Conservation (phyloP, 2,329 filamentous ascomycete species). For the Fusarium caatingaense region DNA sequence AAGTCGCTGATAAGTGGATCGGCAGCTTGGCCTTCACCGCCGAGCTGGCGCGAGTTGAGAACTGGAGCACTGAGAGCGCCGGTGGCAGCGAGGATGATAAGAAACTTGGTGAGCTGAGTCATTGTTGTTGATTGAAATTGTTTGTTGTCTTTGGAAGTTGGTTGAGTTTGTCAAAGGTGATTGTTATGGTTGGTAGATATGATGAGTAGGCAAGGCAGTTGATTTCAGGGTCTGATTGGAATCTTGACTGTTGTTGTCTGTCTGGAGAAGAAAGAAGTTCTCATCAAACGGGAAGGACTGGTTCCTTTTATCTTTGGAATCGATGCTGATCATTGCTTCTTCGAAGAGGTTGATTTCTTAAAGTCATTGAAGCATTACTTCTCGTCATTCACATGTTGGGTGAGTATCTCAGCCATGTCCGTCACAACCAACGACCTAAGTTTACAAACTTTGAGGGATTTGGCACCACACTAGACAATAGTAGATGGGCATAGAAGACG, state of each 20-base stretch:
- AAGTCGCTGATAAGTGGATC: background rate
- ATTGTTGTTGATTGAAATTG: background rate
- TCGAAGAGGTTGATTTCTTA: fast-evolving
- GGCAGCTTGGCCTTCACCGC: background rate
- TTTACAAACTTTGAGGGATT: background rate
- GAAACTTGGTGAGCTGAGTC: constrained; percentile 1
- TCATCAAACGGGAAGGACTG: fast-evolving
- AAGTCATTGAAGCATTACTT: background rate
- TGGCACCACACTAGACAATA: background rate
- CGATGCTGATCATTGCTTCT: background rate
- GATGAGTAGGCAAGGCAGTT: background rate
- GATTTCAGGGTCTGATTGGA: background rate
- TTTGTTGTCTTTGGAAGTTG: background rate
- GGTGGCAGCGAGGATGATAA: background rate
- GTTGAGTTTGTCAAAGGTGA: background rate
- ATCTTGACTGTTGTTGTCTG: background rate
- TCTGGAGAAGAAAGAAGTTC: background rate
- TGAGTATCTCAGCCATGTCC: background rate
- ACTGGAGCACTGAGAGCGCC: background rate
- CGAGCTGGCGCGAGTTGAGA: background rate
- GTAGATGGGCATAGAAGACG: background rate
- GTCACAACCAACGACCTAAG: background rate
- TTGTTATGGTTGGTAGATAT: background rate
- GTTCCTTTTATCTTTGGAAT: background rate
- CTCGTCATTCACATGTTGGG: background rate